Evolutionary conservation across 345 rosid genomes (phyloP).

Genomic region (Citrus medica): DNA sequence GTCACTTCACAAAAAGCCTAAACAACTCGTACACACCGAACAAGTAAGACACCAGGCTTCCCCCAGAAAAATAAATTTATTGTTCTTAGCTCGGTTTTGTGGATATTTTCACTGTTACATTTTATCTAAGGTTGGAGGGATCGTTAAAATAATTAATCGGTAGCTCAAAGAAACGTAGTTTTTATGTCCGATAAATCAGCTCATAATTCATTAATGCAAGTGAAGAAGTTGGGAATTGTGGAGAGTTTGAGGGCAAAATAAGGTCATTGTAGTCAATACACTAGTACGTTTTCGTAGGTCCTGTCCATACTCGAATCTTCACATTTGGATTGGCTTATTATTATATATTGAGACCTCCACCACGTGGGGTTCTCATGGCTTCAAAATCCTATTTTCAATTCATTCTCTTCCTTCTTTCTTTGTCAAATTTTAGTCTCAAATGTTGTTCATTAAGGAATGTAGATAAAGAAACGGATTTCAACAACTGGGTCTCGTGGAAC

Average conservation of each 20-base stretch:
- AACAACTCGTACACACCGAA: too few species aligned
- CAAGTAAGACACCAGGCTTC: too few species aligned
- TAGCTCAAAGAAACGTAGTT: neutral
- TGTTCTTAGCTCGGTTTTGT: too few species aligned
- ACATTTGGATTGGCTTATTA: neutral
- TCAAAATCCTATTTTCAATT: slow-evolving; percentile 12
- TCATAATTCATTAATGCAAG: too few species aligned
- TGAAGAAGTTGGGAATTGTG: neutral
- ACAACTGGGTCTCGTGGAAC: slow-evolving; percentile 55
- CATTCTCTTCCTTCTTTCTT: slow-evolving; percentile 16
- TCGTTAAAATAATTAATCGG: too few species aligned
- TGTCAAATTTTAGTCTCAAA: neutral
- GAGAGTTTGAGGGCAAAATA: neutral
- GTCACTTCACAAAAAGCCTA: too few species aligned
- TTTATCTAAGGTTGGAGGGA: neutral
- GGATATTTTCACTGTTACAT: neutral
- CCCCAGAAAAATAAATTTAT: too few species aligned
- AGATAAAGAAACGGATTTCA: slow-evolving; percentile 17
- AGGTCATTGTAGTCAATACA: slow-evolving; percentile 13
- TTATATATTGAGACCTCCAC: neutral
- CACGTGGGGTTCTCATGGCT: slow-evolving; percentile 23
- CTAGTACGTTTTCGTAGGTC: neutral
- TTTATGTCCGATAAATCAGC: neutral
- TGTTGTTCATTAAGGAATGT: slow-evolving; percentile 4
- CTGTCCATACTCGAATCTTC: neutral